Evolutionary conservation across 2,329 filamentous ascomycete species (phyloP).

Genomic region (Mollisia scopiformis): DNA sequence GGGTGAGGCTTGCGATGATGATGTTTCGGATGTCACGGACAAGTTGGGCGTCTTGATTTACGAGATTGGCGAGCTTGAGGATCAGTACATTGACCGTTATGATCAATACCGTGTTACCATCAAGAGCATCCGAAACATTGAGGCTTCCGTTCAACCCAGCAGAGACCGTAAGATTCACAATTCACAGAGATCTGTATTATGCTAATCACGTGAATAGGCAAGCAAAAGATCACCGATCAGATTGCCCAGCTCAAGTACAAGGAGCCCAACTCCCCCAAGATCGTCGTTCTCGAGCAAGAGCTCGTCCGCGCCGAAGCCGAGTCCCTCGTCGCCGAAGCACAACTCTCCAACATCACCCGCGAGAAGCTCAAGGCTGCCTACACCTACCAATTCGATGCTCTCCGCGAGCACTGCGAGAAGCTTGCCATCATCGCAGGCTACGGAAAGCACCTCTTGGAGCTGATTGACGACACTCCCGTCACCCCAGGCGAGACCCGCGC

Average conservation of each 20-base stretch:
- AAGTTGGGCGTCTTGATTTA: constrained; percentile 98
- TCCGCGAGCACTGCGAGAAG: constrained; percentile 98
- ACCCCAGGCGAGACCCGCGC: constrained; percentile 95
- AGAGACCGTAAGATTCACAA: constrained; percentile 74
- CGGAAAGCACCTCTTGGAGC: constrained; percentile 96
- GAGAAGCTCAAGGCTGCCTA: constrained; percentile 99
- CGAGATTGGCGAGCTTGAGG: constrained; percentile 87
- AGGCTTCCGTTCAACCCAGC: constrained; percentile 96
- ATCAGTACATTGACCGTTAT: constrained; percentile 98
- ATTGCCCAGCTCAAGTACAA: constrained; percentile 99
- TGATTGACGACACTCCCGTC: constrained; percentile 95
- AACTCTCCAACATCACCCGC: constrained; percentile 98
- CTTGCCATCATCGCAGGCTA: constrained; percentile 96
- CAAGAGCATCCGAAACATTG: constrained; percentile 99
- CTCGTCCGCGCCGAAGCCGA: constrained; percentile 97
- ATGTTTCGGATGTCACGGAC: constrained; percentile 98
- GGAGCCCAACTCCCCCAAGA: constrained; percentile 96
- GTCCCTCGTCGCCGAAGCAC: constrained; percentile 96
- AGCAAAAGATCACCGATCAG: constrained; percentile 99
- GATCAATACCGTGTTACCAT: constrained; percentile 99
- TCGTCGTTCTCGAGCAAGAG: constrained; percentile 97
- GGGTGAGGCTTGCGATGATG: constrained; percentile 94
- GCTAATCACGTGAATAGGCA: constrained; percentile 59
- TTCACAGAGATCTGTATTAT: background rate
- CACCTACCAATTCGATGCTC: constrained; percentile 95